Base-by-base conservation (phyloP, 176 grass and related monocot species). In the Triticum urartu region DNA sequence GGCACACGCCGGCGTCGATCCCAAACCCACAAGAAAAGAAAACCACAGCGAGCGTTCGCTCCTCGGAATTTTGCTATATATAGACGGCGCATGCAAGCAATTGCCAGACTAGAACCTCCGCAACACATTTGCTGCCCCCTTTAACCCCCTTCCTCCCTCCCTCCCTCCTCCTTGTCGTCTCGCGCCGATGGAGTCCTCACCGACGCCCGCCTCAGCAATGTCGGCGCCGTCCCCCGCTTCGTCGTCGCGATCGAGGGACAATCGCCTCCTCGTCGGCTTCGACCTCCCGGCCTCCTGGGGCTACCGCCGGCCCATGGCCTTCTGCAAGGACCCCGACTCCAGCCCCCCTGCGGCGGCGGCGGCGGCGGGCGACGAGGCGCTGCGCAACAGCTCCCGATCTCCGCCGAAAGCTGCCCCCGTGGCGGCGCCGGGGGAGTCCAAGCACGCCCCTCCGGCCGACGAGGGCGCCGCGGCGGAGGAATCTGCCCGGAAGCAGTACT, bases 401-500 rank as follows among this genome's bases (percentile, higher is more conserved):
- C 83, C 70, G 36, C 36, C 4, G 11, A 68, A 30, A 78, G 56
- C 50, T 47, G 39, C 34, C 64, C n/a, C 12, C 15, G 28, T 21
- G 83, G 25, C 10, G 5, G 45, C 72, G 72, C 18, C 70, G 24
- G 35, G 22, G 36, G 54, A 59, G 7, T 6, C 4, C 5, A 13
- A 59, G 77, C 77, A 24, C 30, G 56, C 65, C 67, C 35, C 75
- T 12, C 15, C 40, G 26, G 14, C 6, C 39, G 30, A 38, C 7
- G 69, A 62, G 34, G 34, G 28, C 8, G 39, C 82, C 36, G 68
- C 20, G 83, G 39, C 5, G 3, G 56, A 22, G 78, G 88, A 90
- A 52, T 77, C 81, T 77, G 71, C 83, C 22, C 80, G 77, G 34
- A 81, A 35, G 88, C 90, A 83, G 66, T 92, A 90, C 89, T 94